Base-by-base conservation (phyloP, 2,329 filamentous ascomycete species). In the Ampelomyces quisqualis region DNA sequence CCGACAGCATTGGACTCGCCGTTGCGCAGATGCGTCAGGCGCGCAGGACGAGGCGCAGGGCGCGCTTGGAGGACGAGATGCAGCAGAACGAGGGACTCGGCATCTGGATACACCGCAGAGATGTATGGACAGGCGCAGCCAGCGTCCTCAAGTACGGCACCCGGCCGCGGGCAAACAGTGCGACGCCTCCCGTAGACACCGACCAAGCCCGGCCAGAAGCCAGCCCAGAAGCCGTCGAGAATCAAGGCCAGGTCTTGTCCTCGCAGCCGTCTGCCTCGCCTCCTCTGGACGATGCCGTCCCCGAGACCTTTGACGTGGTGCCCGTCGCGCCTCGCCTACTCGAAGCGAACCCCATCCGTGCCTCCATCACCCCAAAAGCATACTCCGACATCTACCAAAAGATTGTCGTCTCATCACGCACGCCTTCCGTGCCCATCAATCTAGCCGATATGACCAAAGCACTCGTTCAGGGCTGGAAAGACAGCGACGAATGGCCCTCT, bases 401-500 rank as follows among this genome's bases (percentile, higher is more conserved):
- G 70, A 85, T 95, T 35, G 83, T 96, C 28, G 67, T 90, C 1
- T 84, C 91, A 58, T 80, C 77, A 24, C 79, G 93, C 50, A 88
- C 89, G 2, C 91, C 91, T 0, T 85, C 86, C 1, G 88, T 94
- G 11, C 91, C 91, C 3, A 86, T 96, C 60, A 96, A 95, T 56
- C 78, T 97, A 0, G 73, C 78, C 20, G 88, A 95, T 56, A 84
- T 96, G 72, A 81, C 88, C 15, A 79, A 82, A 7, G 82, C 88
- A 9, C 86, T 91, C 51, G 90, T 97, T 1, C 78, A 85, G 19
- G 91, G 91, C 29, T 96, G 91, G 91, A 95, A 94, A 68, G 79
- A 88, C 27, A 88, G 93, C 57, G 90, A 90, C 11, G 88, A 95
- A 67, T 97, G 91, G 91, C 90, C 91, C 4, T 88, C 87, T 1